Percentiles rank a stretch among this genome's conserved stretches.
Evolutionary conservation across 345 rosid species (phyloP).

Genomic region (Murraya koenigii): DNA sequence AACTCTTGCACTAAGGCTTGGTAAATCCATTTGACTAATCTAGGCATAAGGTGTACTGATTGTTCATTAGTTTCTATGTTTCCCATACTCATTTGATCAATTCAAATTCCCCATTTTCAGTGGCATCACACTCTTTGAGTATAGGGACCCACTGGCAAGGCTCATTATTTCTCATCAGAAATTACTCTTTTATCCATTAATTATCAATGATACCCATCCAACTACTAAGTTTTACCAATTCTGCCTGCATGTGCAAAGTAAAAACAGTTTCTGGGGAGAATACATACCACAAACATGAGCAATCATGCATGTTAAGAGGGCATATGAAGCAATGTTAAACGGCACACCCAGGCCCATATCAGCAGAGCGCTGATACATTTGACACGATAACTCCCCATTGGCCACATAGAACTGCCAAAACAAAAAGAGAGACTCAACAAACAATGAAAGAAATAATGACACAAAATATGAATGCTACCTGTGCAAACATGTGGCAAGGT

Average conservation of each 20-base stretch:
- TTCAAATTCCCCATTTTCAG: not conserved
- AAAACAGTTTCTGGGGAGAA: not conserved
- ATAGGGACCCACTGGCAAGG: not conserved
- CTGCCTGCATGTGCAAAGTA: not conserved
- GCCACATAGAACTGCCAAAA: constrained; percentile 77
- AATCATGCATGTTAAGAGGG: constrained; percentile 84
- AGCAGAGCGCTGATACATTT: constrained; percentile 97
- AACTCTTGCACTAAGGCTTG: not conserved
- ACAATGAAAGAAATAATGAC: not conserved
- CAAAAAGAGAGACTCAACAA: not conserved
- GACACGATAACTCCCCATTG: constrained; percentile 89
- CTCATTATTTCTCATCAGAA: not conserved
- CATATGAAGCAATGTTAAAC: constrained; percentile 92
- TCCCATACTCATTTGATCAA: not conserved
- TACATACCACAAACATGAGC: constrained; percentile 91
- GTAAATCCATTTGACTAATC: not conserved
- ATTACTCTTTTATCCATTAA: not conserved
- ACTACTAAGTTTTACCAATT: constrained; percentile 1
- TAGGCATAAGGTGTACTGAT: not conserved
- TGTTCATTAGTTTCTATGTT: not conserved
- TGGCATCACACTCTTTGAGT: not conserved
- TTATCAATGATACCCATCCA: not conserved
- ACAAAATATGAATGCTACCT: constrained; percentile 36
- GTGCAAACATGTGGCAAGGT: constrained; percentile 99
- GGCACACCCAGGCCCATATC: constrained; percentile 99